phyloP scores from a whole-genome alignment of 805 yeast species.

The Candida dajiaensis region DNA sequence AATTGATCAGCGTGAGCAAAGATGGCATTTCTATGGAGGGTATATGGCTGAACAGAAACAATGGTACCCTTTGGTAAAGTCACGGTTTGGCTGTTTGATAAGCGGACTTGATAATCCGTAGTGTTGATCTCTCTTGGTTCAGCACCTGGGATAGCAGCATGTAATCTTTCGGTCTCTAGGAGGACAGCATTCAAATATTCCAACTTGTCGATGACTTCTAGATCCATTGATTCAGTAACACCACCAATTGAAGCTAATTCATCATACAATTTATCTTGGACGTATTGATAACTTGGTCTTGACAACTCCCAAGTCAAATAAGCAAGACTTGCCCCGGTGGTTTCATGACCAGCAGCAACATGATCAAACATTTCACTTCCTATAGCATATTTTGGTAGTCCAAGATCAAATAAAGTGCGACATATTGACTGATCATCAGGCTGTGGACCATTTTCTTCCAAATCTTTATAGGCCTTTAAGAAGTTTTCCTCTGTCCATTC shows the following conservation, averaged over 20 bases:
- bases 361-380: conserved; percentile 56
- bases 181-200: conserved; percentile 58
- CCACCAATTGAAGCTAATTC: conserved; percentile 41
- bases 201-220: conserved; percentile 43
- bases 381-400: conserved; percentile 26
- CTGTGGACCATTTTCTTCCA: conserved; percentile 14
- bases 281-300: conserved; percentile 35
- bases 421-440: conserved; percentile 15
- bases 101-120: conserved; percentile 12
- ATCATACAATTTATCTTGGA: conserved; percentile 40
- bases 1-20: conserved; percentile 44
- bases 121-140: conserved; percentile 53
- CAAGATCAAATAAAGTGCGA: conserved; percentile 18
- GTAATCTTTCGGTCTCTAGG: conserved; percentile 54
- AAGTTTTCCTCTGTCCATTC: conserved; percentile 38
- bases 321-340: conserved; percentile 62
- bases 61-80: conserved; percentile 47
- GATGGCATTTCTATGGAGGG: conserved; percentile 44
- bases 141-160: conserved; percentile 69
- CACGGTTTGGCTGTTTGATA: conserved; percentile 16
- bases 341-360: conserved; percentile 73
- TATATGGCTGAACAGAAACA: conserved; percentile 62
- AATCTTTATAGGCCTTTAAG: conserved; percentile 16
- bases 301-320: conserved; percentile 56
- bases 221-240: conserved; percentile 17